Base-by-base conservation (phyloP, 345 rosid species). In the Melaleuca quinquenervia region DNA sequence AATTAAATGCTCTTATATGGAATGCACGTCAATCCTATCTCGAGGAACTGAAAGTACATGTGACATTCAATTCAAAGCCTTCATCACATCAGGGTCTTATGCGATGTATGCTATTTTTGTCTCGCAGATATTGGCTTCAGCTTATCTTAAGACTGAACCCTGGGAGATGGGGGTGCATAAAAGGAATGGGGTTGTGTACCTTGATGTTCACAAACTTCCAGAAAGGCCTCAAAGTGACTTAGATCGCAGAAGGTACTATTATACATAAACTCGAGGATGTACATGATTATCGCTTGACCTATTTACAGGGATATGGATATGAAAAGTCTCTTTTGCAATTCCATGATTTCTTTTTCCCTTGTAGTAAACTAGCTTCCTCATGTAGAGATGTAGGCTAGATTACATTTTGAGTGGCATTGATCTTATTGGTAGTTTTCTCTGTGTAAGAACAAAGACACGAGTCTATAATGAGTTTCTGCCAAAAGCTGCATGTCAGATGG, bases 91-190 rank as follows among this genome's bases (percentile, higher is more conserved):
- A 16, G 56, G n/a, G 56, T 82, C 26, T 36, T 82, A 8, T 82
- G 56, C 11, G 8, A 18, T 36, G 44, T 64, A 20, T 64, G 78
- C 45, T 49, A 86, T 50, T 91, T 55, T 60, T 85, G 84, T 84
- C 49, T 53, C 84, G 89, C 88, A 97, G 99, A 97, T 97, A 89
- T 50, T 97, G 87, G 95, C 95, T 55, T 92, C 99, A 90, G 96
- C 99, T 85, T 97, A 97, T 90, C 91, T 92, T 85, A 90, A 92
- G 86, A 90, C 92, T 85, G 99, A 96, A 82, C 95, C 99, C 50
- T 97, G 99, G 99, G 98, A 96, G 93, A 97, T 97, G 99, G 99
- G 99, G 20, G 99, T 97, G 91, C 99, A 97, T 89, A 96, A 95
- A 91, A 93, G 99, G 92, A 95, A 96, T 87, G 99, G 99, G 82